phyloP scores from a whole-genome alignment of 169 alveolate species.

The Besnoitia besnoiti region DNA sequence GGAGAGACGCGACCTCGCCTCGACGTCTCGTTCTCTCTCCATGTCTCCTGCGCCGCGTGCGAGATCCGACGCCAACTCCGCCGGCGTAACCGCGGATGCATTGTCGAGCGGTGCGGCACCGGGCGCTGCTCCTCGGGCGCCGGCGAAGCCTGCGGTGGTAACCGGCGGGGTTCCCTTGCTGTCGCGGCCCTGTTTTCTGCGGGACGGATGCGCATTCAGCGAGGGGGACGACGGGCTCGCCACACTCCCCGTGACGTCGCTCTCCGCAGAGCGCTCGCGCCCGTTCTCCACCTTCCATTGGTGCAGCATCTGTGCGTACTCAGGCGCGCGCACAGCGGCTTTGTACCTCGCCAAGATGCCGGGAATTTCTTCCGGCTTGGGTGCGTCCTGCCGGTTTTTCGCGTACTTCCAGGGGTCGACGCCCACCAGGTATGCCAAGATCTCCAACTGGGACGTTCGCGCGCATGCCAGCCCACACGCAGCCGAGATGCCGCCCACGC shows the following conservation, averaged over 20 bases:
- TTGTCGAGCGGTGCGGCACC: too few species aligned
- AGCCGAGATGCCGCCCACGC: neutral
- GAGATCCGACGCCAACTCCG: too few species aligned
- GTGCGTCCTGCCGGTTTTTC: constrained; percentile 59
- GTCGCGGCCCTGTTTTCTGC: too few species aligned
- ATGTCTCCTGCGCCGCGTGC: too few species aligned
- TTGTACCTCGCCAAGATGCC: constrained; percentile 27
- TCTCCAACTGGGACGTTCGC: constrained; percentile 54
- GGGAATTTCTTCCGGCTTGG: constrained; percentile 35
- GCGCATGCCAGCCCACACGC: constrained; percentile 49
- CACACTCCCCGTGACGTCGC: neutral
- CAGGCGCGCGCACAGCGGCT: constrained; percentile 26
- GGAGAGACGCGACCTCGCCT: too few species aligned
- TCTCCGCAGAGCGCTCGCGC: neutral
- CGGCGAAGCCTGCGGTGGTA: too few species aligned
- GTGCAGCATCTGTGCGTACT: constrained; percentile 37
- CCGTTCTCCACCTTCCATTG: constrained; percentile 33
- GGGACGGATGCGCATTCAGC: too few species aligned
- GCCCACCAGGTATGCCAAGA: constrained; percentile 41
- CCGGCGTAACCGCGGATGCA: too few species aligned
- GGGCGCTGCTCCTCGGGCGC: too few species aligned
- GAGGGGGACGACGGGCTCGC: too few species aligned
- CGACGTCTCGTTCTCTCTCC: too few species aligned
- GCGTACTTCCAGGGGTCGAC: constrained; percentile 62
- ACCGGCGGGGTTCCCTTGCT: too few species aligned